Base-by-base conservation (phyloP, 345 rosid species). In the Punica granatum region DNA sequence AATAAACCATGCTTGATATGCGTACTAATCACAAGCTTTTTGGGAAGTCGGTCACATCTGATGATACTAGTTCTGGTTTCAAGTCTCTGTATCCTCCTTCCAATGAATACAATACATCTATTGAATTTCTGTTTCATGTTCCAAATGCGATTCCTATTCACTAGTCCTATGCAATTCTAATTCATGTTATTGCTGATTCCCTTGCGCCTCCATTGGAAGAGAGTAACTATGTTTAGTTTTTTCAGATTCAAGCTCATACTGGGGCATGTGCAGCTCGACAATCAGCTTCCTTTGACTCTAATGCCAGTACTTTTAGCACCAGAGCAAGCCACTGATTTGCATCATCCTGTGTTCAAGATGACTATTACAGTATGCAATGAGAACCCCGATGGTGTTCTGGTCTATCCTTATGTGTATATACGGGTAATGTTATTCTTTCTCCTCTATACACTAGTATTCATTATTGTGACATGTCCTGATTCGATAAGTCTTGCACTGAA, bases 241-340 rank as follows among this genome's bases (percentile, higher is more conserved):
- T 66, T 69, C 88, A 94, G 99, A 93, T 86, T 94, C 86, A 94
- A 94, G 84, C 77, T 94, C 78, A 86, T 91, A 69, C 70, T 91
- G 73, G 99, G 96, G 59, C 71, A 81, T 77, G 68, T 91, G 80
- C 99, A 94, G 83, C 78, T 94, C 67, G 99, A 94, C 77, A 94
- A 94, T 81, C 96, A 89, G 80, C 96, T 94, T 59, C 99, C 96
- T 79, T 78, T 94, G 69, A 81, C 97, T 69, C 79, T 89, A 73
- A 86, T 91, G 96, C 99, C 97, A 6, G 97, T 94, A 71, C 77
- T 91, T 16, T 76, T 91, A 81, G 96, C 92, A 65, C 92, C 99
- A 63, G 99, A 89, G 75, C 85, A 88, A 77, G 71, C 77, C 44
- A 70, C 79, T 71, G 91, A 88, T 78, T 64, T 77, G 71, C 88